Percentiles rank a stretch among this genome's conserved stretches.
Evolutionary conservation across 2,329 filamentous ascomycete genomes (phyloP).

Genomic region (Aulographum hederae): DNA sequence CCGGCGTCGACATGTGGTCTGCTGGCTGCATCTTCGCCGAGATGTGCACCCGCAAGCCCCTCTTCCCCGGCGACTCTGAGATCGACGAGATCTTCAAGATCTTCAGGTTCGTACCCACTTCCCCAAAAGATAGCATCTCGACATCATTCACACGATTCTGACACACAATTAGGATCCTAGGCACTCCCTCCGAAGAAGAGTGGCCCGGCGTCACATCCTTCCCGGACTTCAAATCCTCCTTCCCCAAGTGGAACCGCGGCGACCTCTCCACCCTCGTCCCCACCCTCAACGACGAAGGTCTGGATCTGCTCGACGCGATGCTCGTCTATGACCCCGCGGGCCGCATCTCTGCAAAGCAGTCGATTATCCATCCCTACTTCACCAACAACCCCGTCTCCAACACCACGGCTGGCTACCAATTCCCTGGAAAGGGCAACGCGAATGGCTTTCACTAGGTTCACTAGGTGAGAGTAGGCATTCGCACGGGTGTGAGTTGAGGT

Average conservation of each 20-base stretch:
- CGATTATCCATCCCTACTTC: conserved; percentile 74
- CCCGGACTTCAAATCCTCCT: conserved; percentile 81
- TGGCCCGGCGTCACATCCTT: conserved; percentile 93
- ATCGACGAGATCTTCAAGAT: conserved; percentile 93
- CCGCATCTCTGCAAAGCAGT: conserved; percentile 77
- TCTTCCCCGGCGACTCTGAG: conserved; percentile 84
- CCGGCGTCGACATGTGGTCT: conserved; percentile 92
- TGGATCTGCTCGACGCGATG: conserved; percentile 51
- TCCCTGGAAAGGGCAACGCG: too few species aligned
- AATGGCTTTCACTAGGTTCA: too few species aligned
- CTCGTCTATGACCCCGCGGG: conserved; percentile 76
- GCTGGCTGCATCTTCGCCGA: conserved; percentile 89
- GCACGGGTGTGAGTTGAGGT: too few species aligned
- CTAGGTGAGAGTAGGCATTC: too few species aligned
- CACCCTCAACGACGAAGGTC: conserved; percentile 52
- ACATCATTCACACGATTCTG: too few species aligned
- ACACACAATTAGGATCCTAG: conserved; percentile 33
- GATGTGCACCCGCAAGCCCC: conserved; percentile 85
- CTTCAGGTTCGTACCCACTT: conserved; percentile 48
- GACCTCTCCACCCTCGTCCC: conserved; percentile 46
- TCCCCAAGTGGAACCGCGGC: conserved; percentile 77
- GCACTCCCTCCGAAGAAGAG: conserved; percentile 61
- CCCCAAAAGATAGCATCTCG: too few species aligned
- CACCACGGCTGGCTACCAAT: too few species aligned
- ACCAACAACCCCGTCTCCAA: too few species aligned